Evolutionary conservation across 352 stramenopile genomes (phyloP), one percentile per base, ranked within the genome.

Genomic region (Phytopythium aichiense): DNA sequence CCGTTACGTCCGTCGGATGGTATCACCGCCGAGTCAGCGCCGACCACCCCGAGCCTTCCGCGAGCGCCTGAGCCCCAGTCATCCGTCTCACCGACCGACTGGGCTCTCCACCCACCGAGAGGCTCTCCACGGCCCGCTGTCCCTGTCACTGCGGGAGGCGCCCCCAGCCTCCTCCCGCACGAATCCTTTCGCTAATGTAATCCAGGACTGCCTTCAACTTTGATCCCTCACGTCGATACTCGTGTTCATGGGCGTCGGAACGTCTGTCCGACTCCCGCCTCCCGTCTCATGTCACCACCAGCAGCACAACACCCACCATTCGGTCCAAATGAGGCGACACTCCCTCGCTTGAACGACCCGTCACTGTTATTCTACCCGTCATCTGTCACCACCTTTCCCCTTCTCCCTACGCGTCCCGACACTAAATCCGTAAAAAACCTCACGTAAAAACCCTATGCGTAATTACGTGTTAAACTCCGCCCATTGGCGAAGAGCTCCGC

Each of bases 101-200:
- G 20, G 22, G 9, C n/a, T 30, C 45, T n/a, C 43, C 43, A 50
- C 43, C 3, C 0, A 25, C 7, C 45, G n/a, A 15, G 45, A 37
- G 31, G 31, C 28, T 50, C 23, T 22, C 45, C 2, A 33, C n/a
- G n/a, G 45, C n/a, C 23, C 22, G 45, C 45, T 52, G 23, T 52
- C 22, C 45, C 22, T 7, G 28, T 52, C 23, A 30, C n/a, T 12
- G n/a, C 43, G 43, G 43, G 43, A 11, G 11, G n/a, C 43, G 8
- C n/a, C 49, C 16, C 9, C 31, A 37, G 5, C 9, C 15, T 2
- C 28, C 13, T 13, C 49, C 16, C 30, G 28, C 28, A 37, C 37
- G 49, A 23, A 56, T 56, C 9, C 51, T 43, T 43, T 56, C 48
- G 51, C 15, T 45, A 56, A n/a, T 56, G 51, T 56, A 56, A 56